phyloP scores from a whole-genome alignment of 306 rosid species.

The Pueraria montana region DNA sequence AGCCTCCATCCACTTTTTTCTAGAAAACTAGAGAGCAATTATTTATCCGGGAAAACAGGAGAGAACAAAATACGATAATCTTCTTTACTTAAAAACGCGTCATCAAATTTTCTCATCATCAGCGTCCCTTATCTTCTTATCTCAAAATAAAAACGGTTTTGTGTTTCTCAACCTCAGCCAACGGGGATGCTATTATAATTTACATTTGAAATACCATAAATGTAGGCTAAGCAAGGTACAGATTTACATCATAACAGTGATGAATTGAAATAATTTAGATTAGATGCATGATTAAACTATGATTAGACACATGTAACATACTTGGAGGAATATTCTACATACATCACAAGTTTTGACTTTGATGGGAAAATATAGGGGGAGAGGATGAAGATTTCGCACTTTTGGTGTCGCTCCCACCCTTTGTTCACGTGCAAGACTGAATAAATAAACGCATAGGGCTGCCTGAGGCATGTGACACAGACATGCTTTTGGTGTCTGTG shows the following conservation, averaged over 20 bases:
- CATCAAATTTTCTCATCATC: too few relatives aligned
- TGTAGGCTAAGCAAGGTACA: not conserved
- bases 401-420: not conserved
- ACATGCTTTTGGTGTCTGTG: slow-evolving; percentile 53
- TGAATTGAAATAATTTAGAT: not conserved
- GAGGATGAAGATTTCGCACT: not conserved
- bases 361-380: not conserved
- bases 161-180: too few relatives aligned
- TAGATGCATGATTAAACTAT: slow-evolving; percentile 5
- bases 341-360: slow-evolving; percentile 40
- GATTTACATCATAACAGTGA: not conserved
- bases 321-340: slow-evolving; percentile 33
- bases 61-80: too few relatives aligned
- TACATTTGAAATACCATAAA: not conserved
- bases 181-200: not conserved
- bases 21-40: not conserved
- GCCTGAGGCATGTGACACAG: slow-evolving; percentile 55
- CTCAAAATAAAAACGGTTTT: not conserved
- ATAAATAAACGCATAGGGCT: slow-evolving; percentile 30
- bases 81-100: too few relatives aligned
- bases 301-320: slow-evolving; percentile 50
- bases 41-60: too few relatives aligned
- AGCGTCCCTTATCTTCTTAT: not conserved
- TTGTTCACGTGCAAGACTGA: slow-evolving; percentile 54
- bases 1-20: not conserved